A percentile compares a stretch with the other conserved stretches of the same genome.
Evolutionary conservation across 306 rosid genomes (phyloP).

Genomic region (Citrullus amarus): DNA sequence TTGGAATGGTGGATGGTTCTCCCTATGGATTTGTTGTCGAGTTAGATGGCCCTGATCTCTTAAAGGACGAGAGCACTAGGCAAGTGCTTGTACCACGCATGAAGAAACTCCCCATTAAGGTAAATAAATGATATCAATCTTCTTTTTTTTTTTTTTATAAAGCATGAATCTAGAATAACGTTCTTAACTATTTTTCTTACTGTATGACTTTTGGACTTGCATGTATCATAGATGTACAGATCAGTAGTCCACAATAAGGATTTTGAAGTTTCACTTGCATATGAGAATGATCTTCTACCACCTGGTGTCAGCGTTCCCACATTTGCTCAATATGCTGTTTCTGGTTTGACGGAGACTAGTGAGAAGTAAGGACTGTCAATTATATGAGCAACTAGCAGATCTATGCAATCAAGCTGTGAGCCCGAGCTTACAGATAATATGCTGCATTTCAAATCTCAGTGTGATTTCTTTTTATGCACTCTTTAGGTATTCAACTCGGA

Average conservation of each 20-base stretch:
- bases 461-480: slow-evolving; percentile 12
- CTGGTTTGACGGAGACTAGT: slow-evolving; percentile 69
- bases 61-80: slow-evolving; percentile 61
- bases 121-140: slow-evolving; percentile 13
- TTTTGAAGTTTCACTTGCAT: slow-evolving; percentile 80
- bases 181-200: neutral
- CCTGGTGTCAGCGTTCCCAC: slow-evolving; percentile 60
- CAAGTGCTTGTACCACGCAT: slow-evolving; percentile 73
- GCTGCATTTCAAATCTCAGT: slow-evolving; percentile 1
- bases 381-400: slow-evolving; percentile 4
- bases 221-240: slow-evolving; percentile 60
- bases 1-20: slow-evolving; percentile 97
- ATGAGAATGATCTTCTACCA: slow-evolving; percentile 65
- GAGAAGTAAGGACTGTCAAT: slow-evolving; percentile 56
- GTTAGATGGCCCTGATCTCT: slow-evolving; percentile 64
- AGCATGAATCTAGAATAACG: neutral
- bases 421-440: neutral
- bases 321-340: slow-evolving; percentile 58
- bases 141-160: neutral
- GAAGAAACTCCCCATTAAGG: slow-evolving; percentile 95
- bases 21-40: slow-evolving; percentile 67
- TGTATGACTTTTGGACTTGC: slow-evolving; percentile 3
- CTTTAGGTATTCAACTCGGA: slow-evolving; percentile 70
- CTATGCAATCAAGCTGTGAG: neutral
- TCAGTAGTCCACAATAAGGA: slow-evolving; percentile 67